Percentiles rank a stretch among this genome's conserved stretches.
phyloP scores from a whole-genome alignment of 2,329 filamentous ascomycete genomes.

The Penicillium nordicum region DNA sequence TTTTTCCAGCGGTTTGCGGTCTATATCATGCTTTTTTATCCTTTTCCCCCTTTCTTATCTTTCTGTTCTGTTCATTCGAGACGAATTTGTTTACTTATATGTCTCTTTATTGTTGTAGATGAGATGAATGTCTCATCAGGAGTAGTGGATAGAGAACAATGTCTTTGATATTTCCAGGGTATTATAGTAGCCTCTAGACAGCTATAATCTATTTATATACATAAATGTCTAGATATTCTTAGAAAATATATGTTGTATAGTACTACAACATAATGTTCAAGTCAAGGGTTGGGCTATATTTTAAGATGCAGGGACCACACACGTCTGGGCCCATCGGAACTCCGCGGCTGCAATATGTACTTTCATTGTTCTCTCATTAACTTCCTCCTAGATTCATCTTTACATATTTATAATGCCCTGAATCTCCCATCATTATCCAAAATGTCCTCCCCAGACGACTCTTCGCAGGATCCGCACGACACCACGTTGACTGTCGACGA shows the following conservation, averaged over 20 bases:
- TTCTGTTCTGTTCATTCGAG: slow-evolving; percentile 21
- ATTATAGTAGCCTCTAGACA: background rate
- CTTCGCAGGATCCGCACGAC: slow-evolving; percentile 36
- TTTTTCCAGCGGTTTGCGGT: slow-evolving; percentile 30
- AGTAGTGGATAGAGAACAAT: slow-evolving; percentile 27
- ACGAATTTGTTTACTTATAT: slow-evolving; percentile 30
- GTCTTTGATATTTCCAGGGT: slow-evolving; percentile 7
- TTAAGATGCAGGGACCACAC: slow-evolving; percentile 14
- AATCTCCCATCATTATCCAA: slow-evolving; percentile 11
- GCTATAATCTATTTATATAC: background rate
- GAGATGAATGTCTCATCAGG: slow-evolving; percentile 19
- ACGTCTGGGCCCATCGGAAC: slow-evolving; percentile 18
- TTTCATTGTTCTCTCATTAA: slow-evolving; percentile 8
- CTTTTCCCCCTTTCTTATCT: slow-evolving; percentile 20
- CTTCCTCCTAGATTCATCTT: slow-evolving; percentile 5
- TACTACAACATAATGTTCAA: too few species aligned
- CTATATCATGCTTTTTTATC: slow-evolving; percentile 26
- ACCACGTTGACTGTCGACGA: slow-evolving; percentile 54
- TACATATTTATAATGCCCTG: slow-evolving; percentile 11
- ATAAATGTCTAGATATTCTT: background rate
- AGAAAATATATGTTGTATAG: background rate
- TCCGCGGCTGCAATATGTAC: slow-evolving; percentile 7
- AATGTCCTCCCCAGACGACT: slow-evolving; percentile 24
- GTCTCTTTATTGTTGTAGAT: slow-evolving; percentile 25
- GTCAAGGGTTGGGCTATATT: background rate